Evolutionary conservation across 192 early-diverging fungal genomes (phyloP), one percentile per base, ranked within the genome.

Genomic region (Linnemannia zychae): DNA sequence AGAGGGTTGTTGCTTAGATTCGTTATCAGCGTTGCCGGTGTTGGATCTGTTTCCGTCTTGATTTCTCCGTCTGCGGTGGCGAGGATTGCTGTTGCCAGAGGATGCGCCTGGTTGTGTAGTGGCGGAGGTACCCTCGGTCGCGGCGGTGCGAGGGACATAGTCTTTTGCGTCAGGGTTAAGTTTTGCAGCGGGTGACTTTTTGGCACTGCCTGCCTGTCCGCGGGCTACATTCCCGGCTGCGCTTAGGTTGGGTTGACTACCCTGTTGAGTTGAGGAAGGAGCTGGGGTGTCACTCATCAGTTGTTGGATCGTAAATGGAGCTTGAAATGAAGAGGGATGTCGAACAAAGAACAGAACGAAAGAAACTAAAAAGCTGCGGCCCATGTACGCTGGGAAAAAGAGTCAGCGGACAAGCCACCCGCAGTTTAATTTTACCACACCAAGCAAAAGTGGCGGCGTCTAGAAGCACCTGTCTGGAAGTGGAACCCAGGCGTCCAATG

Each of bases 131-230:
- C 71, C 67, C 37, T 22, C 33, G 36, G 33, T 24, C 24, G 5
- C 72, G 13, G 63, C 13, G 33, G 74, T 31, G 28, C 74, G 83
- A 57, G 83, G 83, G 37, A 85, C 78, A 76, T 85, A 85, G 57
- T 85, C 83, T 53, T 76, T 79, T 63, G 83, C 83, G 22, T 74
- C 83, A 20, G 83, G 83, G 63, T 85, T 85, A 11, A 85, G 70
- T 49, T 76, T 85, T 1, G 76, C 31, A 7, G 34, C 33, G 28
- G 57, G n/a, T 4, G 82, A 12, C 37, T 63, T 69, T 46, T 50
- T 71, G 24, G 76, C 40, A 44, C 67, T 47, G 22, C 53, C 34
- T 38, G 37, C 60, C 34, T 70, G 48, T 12, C 44, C 9, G 0
- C 46, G 50, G 50, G 44, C 17, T 33, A 36, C 38, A 37, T 50